These are phyloP conservation scores for Quercus dentata DNA, from an alignment of 306 rosid species.

Conservation along the genomic window DNA sequence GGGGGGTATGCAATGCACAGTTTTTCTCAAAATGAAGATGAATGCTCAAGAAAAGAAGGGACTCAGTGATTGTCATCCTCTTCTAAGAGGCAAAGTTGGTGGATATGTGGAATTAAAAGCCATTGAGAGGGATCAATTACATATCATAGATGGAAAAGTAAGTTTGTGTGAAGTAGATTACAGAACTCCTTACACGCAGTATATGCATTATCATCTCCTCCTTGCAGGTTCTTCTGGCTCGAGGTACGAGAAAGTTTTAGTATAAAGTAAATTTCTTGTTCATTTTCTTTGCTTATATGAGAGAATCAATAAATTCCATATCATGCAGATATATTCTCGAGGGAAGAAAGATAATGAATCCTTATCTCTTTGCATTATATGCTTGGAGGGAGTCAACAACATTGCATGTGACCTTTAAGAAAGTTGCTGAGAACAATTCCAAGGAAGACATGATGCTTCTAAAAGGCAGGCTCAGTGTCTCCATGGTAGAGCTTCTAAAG, in stretches of 20 bases:
- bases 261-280: neutral
- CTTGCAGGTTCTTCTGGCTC: conserved; percentile 34
- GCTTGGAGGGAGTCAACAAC: conserved; percentile 35
- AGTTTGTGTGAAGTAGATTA: conserved; percentile 26
- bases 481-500: conserved; percentile 26
- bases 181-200: conserved; percentile 37
- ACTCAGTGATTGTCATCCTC: conserved; percentile 13
- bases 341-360: conserved; percentile 33
- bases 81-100: conserved; percentile 29
- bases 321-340: conserved; percentile 34
- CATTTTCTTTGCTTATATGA: neutral
- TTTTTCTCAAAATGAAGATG: conserved; percentile 28
- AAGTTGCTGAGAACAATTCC: conserved; percentile 18
- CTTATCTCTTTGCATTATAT: conserved; percentile 22
- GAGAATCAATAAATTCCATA: neutral
- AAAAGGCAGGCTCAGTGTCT: conserved; percentile 26
- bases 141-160: conserved; percentile 21
- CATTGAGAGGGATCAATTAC: conserved; percentile 28
- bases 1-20: conserved; percentile 34
- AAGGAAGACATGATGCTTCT: conserved; percentile 7
- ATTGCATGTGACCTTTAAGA: conserved; percentile 22
- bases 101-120: conserved; percentile 28
- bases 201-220: conserved; percentile 32
- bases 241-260: conserved; percentile 14
- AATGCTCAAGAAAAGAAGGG: conserved; percentile 9